Base-by-base conservation (phyloP, 2,329 filamentous ascomycete species). In the Sporothrix mexicana region DNA sequence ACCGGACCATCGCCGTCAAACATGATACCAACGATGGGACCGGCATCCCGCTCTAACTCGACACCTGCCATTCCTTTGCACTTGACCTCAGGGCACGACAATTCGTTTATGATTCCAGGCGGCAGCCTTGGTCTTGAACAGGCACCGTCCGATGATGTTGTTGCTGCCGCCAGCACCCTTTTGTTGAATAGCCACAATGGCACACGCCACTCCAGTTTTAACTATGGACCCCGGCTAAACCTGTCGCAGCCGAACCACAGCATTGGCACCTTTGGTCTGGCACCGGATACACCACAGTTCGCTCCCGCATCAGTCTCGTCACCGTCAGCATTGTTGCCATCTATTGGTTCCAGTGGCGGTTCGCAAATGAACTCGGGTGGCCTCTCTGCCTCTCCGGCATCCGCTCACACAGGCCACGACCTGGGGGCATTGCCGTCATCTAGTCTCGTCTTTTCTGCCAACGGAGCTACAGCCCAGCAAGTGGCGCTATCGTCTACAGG, bases 121-220 rank as follows among this genome's bases (percentile, higher is more conserved):
- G 13, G 20, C 17, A 43, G 80, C 36, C 76, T 59, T 15, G 55
- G 7, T 13, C 9, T 64, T 7, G 64, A 81, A 45, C 77, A 78
- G 71, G 79, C 79, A n/a, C 79, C 82, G 12, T 82, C 86, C 2
- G 83, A 85, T 20, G 89, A 91, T 75, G 86, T 91, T 6, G 81
- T 91, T 64, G 88, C 86, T 51, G 89, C 88, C 5, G 87, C 88
- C 9, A 87, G 55, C 12, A 68, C 84, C 6, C 76, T 87, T 13
- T 75, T 88, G 12, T 84, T 86, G 69, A 86, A 86, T 74, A 82
- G 81, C 9, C 77, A 82, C n/a, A 73, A 78, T 17, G 70, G 74
- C 12, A 43, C 59, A 53, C 73, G 73, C 43, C 36, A 61, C 55
- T 45, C 53, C 17, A 69, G 69, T 23, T 71, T 73, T 17, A 45